A percentile compares a stretch with the other conserved stretches of the same genome.
Conservation (phyloP, 768 basidiomycete species). For the Russula griseocarnosa region DNA sequence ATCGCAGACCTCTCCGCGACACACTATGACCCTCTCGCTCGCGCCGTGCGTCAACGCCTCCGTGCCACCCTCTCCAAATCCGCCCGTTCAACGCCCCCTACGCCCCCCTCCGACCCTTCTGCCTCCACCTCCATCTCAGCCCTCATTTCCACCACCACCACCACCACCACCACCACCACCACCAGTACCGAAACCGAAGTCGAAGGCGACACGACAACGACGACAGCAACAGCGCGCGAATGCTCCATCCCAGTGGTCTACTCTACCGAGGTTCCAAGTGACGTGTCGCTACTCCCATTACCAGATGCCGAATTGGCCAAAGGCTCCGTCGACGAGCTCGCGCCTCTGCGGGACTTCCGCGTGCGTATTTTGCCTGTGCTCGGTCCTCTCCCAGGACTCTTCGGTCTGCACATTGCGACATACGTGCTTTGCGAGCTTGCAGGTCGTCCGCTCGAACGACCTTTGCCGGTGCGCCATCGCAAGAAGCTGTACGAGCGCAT, state of each 20-base stretch:
- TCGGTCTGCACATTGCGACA: conserved; percentile 86
- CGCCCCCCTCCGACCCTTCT: neutral
- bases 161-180: neutral
- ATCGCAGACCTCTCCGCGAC: conserved; percentile 93
- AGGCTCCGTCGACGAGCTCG: conserved; percentile 84
- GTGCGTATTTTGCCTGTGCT: conserved; percentile 92
- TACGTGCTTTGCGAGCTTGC: conserved; percentile 86
- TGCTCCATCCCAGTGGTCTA: conserved; percentile 82
- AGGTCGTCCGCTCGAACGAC: conserved; percentile 76
- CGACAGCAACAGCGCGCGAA: conserved; percentile 39
- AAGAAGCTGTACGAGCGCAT: conserved; percentile 80
- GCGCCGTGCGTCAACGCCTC: conserved; percentile 77
- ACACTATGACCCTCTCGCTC: conserved; percentile 91
- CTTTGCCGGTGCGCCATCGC: conserved; percentile 80
- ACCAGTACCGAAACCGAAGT: neutral
- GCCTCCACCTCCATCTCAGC: neutral
- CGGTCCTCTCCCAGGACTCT: conserved; percentile 83
- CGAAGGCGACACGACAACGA: neutral
- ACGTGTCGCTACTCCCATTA: conserved; percentile 84
- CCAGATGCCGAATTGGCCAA: conserved; percentile 90
- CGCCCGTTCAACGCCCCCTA: conserved; percentile 19
- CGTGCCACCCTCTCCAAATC: conserved; percentile 40
- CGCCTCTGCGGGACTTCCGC: conserved; percentile 87
- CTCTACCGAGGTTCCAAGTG: conserved; percentile 88
- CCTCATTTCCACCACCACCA: neutral